Evolutionary conservation across 768 basidiomycete genomes (phyloP), one percentile per base, ranked within the genome.

Genomic region (Paxillus rubicundulus): DNA sequence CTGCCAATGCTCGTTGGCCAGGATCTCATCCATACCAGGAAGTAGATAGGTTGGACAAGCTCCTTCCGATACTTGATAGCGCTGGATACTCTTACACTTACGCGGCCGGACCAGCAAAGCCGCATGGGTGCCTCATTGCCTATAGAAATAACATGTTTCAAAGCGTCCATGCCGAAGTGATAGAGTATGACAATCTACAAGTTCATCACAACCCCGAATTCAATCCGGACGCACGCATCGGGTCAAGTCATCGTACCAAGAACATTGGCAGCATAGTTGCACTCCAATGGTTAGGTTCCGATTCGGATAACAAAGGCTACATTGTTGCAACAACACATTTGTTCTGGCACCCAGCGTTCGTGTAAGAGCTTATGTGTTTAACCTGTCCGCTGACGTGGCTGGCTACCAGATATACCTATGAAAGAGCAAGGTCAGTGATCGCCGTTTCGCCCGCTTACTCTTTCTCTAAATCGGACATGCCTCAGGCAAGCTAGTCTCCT

Each of bases 291-390:
- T 65, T 71, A 6, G 70, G 68, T 9, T 59, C 74, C 14, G 60
- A 71, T 24, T 48, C 38, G 53, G 43, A 41, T 14, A 36, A 63
- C 7, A 70, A 74, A 36, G 91, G 93, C 4, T 68, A 92, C 32
- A 72, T 96, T 37, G 72, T 95, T 13, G 91, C 84, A 3, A 97
- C 95, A 1, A 94, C 94, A 0, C 95, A 98, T 72, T 74, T 96
- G 20, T 98, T 97, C 69, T 98, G 95, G 95, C 93, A 96, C 70
- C 93, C 93, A 5, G 80, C 78, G 85, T 92, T 70, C 52, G 80
- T 73, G 27, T 18, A 33, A 28, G 3, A 48, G 13, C 14, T n/a
- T 24, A 33, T 8, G 34, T 49, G n/a, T 21, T 39, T 18, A 10
- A 48, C 18, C 30, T 8, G 21, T n/a, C 27, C 7, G 10, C 45